Evolutionary conservation across 805 yeast species (phyloP), one percentile per base, ranked within the genome.

Genomic region (Yarrowia sp.): DNA sequence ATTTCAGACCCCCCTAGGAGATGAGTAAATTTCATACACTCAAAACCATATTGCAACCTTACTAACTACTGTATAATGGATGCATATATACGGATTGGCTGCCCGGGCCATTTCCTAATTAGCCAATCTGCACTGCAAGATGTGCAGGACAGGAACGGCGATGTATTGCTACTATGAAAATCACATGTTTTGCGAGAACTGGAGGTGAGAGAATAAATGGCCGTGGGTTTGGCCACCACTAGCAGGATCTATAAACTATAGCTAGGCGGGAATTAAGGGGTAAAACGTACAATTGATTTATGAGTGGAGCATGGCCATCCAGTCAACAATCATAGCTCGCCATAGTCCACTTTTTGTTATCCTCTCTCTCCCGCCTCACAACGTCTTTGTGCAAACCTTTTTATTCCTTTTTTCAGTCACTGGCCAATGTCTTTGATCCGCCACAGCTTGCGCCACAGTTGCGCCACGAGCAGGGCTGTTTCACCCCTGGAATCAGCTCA

Each of bases 41-140:
- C 36, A 38, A 52, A 52, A 52, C n/a, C 26, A 16, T 52, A 52
- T 52, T 52, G 58, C 45, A 53, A 53, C 59, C 59, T 53, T 53
- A 53, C 32, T 52, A 11, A 7, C 58, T 38, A 52, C 58, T 52
- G 58, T 52, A 52, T 52, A 38, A 3, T 12, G 8, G 59, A 8
- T 36, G 58, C 58, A 26, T 26, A 38, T 52, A 19, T 38, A 36
- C 42, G 22, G 9, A 32, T 32, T 52, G 58, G 58, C 58, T 52
- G 58, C 58, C 42, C 56, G n/a, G 40, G 41, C 35, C 55, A 49
- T 53, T 53, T 19, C 59, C 59, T 53, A 53, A 38, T 40, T 38
- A 19, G 59, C 58, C 41, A 53, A 22, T 40, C 14, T 53, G 22
- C 45, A 14, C 43, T 38, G 43, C 43, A 32, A 35, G 41, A 19